Evolutionary conservation across 202 grass and related monocot species (phyloP).

Genomic region (Tripidium arundinaceum): DNA sequence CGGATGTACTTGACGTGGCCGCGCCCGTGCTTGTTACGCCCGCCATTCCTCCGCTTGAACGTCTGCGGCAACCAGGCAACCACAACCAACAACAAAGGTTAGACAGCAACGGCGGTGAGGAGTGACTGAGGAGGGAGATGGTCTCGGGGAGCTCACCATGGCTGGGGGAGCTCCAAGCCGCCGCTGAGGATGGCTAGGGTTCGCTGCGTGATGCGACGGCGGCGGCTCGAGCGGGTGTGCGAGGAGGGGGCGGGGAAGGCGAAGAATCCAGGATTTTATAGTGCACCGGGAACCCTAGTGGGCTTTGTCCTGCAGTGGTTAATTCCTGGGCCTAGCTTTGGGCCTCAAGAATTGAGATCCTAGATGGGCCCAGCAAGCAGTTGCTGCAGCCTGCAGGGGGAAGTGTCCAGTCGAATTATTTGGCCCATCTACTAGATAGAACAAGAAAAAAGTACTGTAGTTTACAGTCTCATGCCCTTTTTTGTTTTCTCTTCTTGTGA

Average conservation of each 20-base stretch:
- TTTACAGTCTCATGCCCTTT: no score
- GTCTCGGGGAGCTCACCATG: constrained; percentile 29
- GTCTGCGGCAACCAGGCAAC: constrained; percentile 38
- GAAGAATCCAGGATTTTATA: neutral
- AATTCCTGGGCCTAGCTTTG: neutral
- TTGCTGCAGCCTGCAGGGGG: no score
- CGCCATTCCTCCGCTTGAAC: constrained; percentile 89
- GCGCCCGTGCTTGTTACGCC: constrained; percentile 83
- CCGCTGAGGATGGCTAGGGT: constrained; percentile 5
- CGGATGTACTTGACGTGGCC: constrained; percentile 63
- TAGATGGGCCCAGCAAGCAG: neutral
- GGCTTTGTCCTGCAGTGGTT: neutral
- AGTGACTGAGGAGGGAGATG: neutral
- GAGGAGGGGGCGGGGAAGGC: no score
- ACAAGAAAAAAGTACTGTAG: no score
- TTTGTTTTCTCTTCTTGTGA: neutral
- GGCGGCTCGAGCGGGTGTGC: constrained; percentile 7
- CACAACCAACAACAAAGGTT: neutral
- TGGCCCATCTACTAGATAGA: neutral
- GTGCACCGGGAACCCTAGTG: neutral
- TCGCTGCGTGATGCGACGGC: neutral
- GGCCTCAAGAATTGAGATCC: neutral
- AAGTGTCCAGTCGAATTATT: neutral
- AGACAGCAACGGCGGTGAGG: neutral
- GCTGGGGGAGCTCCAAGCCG: neutral